Evolutionary conservation across 1,284 basidiomycete species (phyloP).

Genomic region (Gymnopus androsaceus): DNA sequence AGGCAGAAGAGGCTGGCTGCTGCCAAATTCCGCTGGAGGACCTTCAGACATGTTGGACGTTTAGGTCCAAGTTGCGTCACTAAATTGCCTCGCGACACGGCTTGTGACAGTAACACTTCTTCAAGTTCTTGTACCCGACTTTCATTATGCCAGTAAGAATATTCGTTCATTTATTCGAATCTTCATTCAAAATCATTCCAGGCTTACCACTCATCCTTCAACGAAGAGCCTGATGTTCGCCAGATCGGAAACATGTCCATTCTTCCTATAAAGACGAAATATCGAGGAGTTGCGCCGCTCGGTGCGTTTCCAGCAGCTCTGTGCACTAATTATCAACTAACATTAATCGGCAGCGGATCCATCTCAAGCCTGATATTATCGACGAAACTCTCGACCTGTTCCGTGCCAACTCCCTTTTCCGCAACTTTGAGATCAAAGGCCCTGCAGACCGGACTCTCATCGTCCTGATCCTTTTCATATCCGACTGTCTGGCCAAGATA

Average conservation of each 20-base stretch:
- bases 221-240: constrained; percentile 81
- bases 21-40: constrained; percentile 35
- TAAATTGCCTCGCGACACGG: too few species aligned
- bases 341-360: constrained; percentile 61
- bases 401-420: constrained; percentile 98
- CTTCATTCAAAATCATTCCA: constrained; percentile 32
- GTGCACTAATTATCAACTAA: constrained; percentile 19
- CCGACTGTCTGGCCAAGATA: constrained; percentile 93
- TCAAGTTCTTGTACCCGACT: constrained; percentile 12
- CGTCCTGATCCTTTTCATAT: constrained; percentile 97
- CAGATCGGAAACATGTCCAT: constrained; percentile 90
- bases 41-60: constrained; percentile 36
- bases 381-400: constrained; percentile 98
- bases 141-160: constrained; percentile 59
- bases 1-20: constrained; percentile 49
- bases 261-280: constrained; percentile 88
- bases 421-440: constrained; percentile 99
- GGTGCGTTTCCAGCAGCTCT: constrained; percentile 45
- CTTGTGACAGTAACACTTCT: constrained; percentile 14
- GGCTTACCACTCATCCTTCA: constrained; percentile 97
- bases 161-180: not conserved
- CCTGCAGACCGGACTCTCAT: constrained; percentile 96
- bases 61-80: constrained; percentile 23
- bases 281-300: constrained; percentile 89
- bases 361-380: constrained; percentile 83